Conservation (phyloP, 768 basidiomycete genomes). For the Naganishia kalamii region DNA sequence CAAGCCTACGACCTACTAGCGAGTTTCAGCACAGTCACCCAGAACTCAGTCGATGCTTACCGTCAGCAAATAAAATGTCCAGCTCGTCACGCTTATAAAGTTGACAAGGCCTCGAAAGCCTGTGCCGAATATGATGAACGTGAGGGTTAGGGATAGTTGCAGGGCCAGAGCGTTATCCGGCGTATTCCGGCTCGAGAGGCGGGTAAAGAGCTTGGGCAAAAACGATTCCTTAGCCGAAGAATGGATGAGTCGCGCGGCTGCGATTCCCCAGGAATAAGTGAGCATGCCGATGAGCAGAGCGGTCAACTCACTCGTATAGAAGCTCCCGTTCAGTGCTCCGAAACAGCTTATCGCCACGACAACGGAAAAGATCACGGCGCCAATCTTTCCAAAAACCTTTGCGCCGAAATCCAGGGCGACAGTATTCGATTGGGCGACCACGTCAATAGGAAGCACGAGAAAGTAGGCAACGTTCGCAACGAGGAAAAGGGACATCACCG, state of each 20-base stretch:
- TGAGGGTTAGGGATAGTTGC: slow-evolving; percentile 63
- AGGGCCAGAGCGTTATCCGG: slow-evolving; percentile 81
- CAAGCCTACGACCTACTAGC: slow-evolving; percentile 61
- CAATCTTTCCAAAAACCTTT: slow-evolving; percentile 74
- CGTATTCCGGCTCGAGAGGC: slow-evolving; percentile 66
- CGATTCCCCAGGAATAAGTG: slow-evolving; percentile 60
- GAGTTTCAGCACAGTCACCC: slow-evolving; percentile 53
- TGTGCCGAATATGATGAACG: slow-evolving; percentile 77
- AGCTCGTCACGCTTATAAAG: slow-evolving; percentile 53
- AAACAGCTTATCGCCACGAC: slow-evolving; percentile 94
- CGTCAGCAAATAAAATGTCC: slow-evolving; percentile 49
- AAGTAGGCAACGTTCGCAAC: slow-evolving; percentile 85
- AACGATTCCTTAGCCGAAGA: slow-evolving; percentile 83
- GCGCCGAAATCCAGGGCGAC: slow-evolving; percentile 76
- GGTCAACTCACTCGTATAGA: slow-evolving; percentile 27
- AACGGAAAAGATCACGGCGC: slow-evolving; percentile 76
- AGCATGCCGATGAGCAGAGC: slow-evolving; percentile 33
- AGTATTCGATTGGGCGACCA: slow-evolving; percentile 46
- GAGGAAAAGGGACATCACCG: slow-evolving; percentile 69
- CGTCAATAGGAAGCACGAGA: slow-evolving; percentile 60
- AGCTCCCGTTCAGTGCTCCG: slow-evolving; percentile 78
- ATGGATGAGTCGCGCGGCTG: slow-evolving; percentile 75
- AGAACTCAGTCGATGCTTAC: slow-evolving; percentile 19
- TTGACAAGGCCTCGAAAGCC: slow-evolving; percentile 81
- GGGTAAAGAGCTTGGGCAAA: slow-evolving; percentile 75